Evolutionary conservation across 306 rosid genomes (phyloP).

Genomic region (Cajanus cajan): DNA sequence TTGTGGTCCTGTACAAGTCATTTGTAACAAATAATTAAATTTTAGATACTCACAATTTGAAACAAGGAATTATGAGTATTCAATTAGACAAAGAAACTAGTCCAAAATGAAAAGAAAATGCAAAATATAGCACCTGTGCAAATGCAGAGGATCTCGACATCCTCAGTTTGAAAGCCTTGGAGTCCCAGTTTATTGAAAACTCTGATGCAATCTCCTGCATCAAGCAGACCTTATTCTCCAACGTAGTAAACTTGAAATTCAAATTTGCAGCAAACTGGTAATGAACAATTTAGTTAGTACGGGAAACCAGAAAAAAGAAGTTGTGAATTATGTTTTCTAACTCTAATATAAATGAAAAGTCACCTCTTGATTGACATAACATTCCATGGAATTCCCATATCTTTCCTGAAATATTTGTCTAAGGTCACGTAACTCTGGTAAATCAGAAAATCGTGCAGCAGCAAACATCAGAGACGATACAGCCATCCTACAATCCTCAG

Average conservation of each 20-base stretch:
- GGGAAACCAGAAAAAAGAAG: constrained; percentile 24
- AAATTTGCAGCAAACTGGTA: constrained; percentile 76
- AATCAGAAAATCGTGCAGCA: constrained; percentile 94
- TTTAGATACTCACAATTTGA: constrained; percentile 5
- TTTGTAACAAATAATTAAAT: constrained; percentile 22
- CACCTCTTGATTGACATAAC: constrained; percentile 69
- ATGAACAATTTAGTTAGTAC: constrained; percentile 35
- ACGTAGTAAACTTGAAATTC: constrained; percentile 60
- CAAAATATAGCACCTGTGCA: constrained; percentile 49
- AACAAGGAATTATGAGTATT: background rate
- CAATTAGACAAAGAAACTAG: constrained; percentile 1
- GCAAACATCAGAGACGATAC: constrained; percentile 86
- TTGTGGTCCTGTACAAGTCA: constrained; percentile 53
- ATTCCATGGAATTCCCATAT: constrained; percentile 62
- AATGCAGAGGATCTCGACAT: constrained; percentile 60
- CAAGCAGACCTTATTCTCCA: constrained; percentile 77
- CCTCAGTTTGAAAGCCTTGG: constrained; percentile 66
- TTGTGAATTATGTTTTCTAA: background rate
- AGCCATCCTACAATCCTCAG: constrained; percentile 86
- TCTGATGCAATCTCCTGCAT: constrained; percentile 77
- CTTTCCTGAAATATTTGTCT: constrained; percentile 85
- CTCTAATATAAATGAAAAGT: background rate
- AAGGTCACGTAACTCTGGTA: constrained; percentile 93
- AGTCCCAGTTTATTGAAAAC: constrained; percentile 83
- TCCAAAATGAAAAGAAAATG: constrained; percentile 27